Evolutionary conservation across 2,329 filamentous ascomycete genomes (phyloP).

Genomic region (Lasiodiplodia gonubiensis): DNA sequence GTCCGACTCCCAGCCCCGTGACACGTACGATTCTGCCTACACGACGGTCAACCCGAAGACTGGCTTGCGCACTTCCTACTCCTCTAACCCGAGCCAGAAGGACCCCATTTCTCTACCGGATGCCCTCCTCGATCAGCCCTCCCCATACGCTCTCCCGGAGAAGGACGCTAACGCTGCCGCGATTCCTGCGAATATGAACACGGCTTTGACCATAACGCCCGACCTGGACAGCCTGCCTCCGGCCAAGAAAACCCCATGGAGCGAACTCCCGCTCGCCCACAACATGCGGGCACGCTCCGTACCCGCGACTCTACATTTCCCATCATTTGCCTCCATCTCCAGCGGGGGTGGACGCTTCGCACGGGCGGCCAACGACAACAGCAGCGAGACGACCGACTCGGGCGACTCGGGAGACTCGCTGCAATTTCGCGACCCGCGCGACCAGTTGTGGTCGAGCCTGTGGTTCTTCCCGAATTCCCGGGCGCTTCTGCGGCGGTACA

Average conservation of each 20-base stretch:
- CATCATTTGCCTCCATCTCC: conserved; percentile 1
- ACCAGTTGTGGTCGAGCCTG: conserved; percentile 51
- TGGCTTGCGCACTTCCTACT: conserved; percentile 9
- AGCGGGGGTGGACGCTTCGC: conserved; percentile 10
- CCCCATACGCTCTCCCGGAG: conserved; percentile 44
- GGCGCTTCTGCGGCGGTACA: conserved; percentile 56
- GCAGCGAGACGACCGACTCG: neutral
- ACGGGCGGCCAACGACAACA: neutral
- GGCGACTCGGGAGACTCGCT: neutral
- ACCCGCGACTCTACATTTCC: conserved; percentile 51
- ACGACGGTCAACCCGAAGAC: conserved; percentile 18
- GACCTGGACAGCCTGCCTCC: conserved; percentile 52
- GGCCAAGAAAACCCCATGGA: conserved; percentile 50
- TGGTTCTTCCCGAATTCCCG: conserved; percentile 58
- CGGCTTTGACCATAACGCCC: conserved; percentile 36
- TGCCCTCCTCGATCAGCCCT: conserved; percentile 42
- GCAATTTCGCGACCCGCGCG: conserved; percentile 38
- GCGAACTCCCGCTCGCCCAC: conserved; percentile 51
- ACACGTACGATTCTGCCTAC: conserved; percentile 20
- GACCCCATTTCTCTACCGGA: conserved; percentile 1
- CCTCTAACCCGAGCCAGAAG: neutral
- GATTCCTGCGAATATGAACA: conserved; percentile 48
- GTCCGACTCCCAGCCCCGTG: conserved; percentile 2
- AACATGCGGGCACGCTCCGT: conserved; percentile 56
- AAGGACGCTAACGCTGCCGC: conserved; percentile 39